phyloP scores from a whole-genome alignment of 257 asterid genomes.

The Fraxinus excelsior region DNA sequence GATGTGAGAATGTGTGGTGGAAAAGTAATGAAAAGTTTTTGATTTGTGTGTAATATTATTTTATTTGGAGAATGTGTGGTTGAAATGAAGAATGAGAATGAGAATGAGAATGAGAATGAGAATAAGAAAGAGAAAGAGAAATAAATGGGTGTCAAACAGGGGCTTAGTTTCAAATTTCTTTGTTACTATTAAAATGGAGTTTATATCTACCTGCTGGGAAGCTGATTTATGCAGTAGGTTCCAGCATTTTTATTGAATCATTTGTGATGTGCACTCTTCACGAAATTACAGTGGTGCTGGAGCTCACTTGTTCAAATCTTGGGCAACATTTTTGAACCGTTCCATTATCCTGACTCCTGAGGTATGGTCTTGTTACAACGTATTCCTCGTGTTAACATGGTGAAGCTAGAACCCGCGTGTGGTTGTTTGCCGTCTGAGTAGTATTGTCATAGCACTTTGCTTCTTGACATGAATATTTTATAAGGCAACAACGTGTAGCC shows the following conservation, averaged over 20 bases:
- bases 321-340: conserved; percentile 83
- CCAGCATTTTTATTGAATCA: conserved; percentile 1
- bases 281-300: conserved; percentile 88
- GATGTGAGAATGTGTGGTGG: too few relatives aligned
- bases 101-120: too few relatives aligned
- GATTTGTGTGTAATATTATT: too few relatives aligned
- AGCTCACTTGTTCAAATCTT: conserved; percentile 96
- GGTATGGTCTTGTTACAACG: conserved; percentile 43
- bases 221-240: neutral
- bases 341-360: conserved; percentile 95
- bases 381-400: neutral
- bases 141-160: too few relatives aligned
- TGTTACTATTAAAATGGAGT: neutral
- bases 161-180: neutral
- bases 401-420: neutral
- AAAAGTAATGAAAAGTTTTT: too few relatives aligned
- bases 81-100: too few relatives aligned
- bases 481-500: neutral
- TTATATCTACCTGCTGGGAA: neutral
- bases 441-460: neutral
- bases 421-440: neutral
- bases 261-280: conserved; percentile 20
- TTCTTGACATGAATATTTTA: neutral
- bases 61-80: too few relatives aligned
- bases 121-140: too few relatives aligned